Base-by-base conservation (phyloP, 140 eudicot genomes). In the Anethum foeniculum region DNA sequence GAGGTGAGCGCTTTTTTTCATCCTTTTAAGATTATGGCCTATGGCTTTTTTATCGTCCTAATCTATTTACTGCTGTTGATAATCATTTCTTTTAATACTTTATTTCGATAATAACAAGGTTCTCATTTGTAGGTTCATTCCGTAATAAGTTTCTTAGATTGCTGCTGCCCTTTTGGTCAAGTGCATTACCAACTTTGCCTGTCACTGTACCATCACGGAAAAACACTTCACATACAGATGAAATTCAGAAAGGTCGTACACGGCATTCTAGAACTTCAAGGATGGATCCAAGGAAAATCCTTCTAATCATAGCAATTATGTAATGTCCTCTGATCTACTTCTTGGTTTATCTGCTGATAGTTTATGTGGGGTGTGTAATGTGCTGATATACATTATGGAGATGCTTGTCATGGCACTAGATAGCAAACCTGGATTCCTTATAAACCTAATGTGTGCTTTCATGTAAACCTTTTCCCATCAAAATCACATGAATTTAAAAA, bases 231-330 rank as follows among this genome's bases (percentile, higher is more conserved):
- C 89, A 91, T 86, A 85, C 83, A 75, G 97, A 92, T 67, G 96
- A 94, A 71, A 81, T 71, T 77, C 69, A 87, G 21, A 89, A 90
- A 81, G 85, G 92, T 18, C 96, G 90, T 69, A 52, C 75, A 11
- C 88, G 91, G 76, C 97, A 88, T 79, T 92, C 86, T 32, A 94
- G 84, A 76, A 84, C 97, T 23, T 92, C 99, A 56, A 92, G 93
- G 85, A 89, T 89, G 96, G 99, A 94, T 85, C 96, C 97, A 60
- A 90, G 99, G 83, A 94, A 89, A 81, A 85, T 94, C 80, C 99
- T 94, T 83, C 92, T 94, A 28, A 72, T 94, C 23, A 85, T 94
- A 56, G 99, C 99, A 75, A 94, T 94, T 87, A 89, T 94, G 98
- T 94, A 89, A 86, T 75, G 76, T 48, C 75, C 60, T 34, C 62